Conservation (phyloP, 805 yeast genomes). For the Candida nanaspora region DNA sequence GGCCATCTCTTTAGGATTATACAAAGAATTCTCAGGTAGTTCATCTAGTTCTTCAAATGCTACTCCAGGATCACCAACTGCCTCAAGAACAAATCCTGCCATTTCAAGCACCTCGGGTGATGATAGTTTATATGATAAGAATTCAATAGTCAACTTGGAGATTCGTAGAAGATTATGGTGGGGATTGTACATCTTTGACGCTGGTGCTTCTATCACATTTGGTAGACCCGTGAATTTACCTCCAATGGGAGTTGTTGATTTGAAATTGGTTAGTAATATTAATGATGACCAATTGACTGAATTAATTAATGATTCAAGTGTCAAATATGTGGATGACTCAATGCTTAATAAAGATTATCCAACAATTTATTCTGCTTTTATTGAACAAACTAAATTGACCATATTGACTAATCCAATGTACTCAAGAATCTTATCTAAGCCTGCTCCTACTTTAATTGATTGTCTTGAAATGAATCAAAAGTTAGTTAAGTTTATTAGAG, state of each 20-base stretch:
- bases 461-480: constrained; percentile 40
- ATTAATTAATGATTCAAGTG: constrained; percentile 17
- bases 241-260: constrained; percentile 37
- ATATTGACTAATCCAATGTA: constrained; percentile 41
- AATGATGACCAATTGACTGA: constrained; percentile 33
- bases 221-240: constrained; percentile 59
- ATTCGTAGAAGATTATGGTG: constrained; percentile 61
- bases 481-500: constrained; percentile 31
- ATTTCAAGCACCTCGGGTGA: background rate
- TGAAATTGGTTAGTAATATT: constrained; percentile 42
- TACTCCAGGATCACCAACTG: background rate
- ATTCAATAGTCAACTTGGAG: constrained; percentile 39
- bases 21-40: constrained; percentile 40
- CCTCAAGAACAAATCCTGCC: background rate
- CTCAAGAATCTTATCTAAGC: constrained; percentile 38
- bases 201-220: constrained; percentile 55
- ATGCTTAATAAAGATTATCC: constrained; percentile 31
- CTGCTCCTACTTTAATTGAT: constrained; percentile 41
- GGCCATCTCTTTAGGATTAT: constrained; percentile 60
- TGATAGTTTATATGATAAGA: constrained; percentile 16
- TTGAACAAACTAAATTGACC: constrained; percentile 46
- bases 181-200: constrained; percentile 58
- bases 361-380: constrained; percentile 51
- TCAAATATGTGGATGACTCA: constrained; percentile 8
- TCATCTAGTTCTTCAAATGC: background rate